Evolutionary conservation across 2,329 filamentous ascomycete genomes (phyloP), one percentile per base, ranked within the genome.

Genomic region (Cladophialophora bantiana): DNA sequence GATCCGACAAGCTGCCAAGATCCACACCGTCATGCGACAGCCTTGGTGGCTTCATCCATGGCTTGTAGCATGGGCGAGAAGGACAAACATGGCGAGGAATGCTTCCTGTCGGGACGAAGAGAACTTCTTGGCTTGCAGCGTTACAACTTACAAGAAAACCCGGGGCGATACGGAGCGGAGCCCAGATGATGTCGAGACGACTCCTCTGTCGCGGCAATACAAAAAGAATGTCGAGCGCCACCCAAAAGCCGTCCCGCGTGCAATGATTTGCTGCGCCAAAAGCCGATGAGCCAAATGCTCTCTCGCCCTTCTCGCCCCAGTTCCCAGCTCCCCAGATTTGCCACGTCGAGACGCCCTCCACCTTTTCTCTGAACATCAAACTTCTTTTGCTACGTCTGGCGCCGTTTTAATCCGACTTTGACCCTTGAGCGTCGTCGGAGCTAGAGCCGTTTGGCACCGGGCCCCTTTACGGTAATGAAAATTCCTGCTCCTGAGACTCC

Each of bases 241-340:
- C 7, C 26, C 18, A 60, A n/a, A 31, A 36, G 42, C 26, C 48
- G 15, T n/a, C 7, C 7, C 18, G 12, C 26, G 10, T 7, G 2
- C 34, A 4, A 12, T 53, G 45, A 61, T 61, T 61, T 53, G 59
- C 32, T 42, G 59, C 26, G 1, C 38, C 59, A 61, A 61, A 53
- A 26, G 34, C 59, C 59, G 59, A 61, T 32, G 18, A 12, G 31
- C 38, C 40, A 45, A 31, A 20, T 9, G 3, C 7, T 31, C 1
- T 15, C 13, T n/a, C 26, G n/a, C 15, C 31, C 15, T 15, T 7
- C 32, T 12, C 52, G 10, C 40, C 36, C 57, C 12, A 18, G 6
- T 38, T 31, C 35, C 45, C 13, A 7, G 35, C 15, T 18, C 40
- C 45, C 57, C 31, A 59, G 42, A 32, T 36, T 26, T 31, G 38